Evolutionary conservation across 23 red algal species (phyloP).

Genomic region (Gracilaria vermiculophylla): DNA sequence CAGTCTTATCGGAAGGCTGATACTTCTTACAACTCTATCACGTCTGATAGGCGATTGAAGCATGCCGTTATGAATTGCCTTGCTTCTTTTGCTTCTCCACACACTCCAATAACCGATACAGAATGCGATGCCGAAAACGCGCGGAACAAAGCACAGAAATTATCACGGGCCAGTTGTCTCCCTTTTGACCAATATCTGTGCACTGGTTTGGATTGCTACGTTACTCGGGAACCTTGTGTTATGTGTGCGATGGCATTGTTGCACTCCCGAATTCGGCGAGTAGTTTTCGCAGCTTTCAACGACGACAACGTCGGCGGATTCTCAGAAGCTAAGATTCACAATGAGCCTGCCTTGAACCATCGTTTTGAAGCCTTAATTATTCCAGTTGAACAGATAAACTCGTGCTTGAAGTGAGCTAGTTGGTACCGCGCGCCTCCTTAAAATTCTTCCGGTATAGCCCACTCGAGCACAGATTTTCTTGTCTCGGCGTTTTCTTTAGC

Average conservation of each 20-base stretch:
- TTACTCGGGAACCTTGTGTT: conserved; percentile 84
- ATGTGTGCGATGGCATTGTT: conserved; percentile 87
- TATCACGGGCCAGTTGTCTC: not conserved
- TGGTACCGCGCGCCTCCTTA: not conserved
- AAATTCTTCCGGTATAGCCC: conserved; percentile 71
- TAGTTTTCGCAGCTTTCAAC: conserved; percentile 56
- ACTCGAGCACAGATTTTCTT: conserved; percentile 35
- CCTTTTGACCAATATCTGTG: conserved; percentile 74
- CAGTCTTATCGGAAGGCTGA: not conserved
- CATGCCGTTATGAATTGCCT: conserved; percentile 71
- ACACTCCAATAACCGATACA: not conserved
- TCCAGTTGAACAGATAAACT: conserved; percentile 22
- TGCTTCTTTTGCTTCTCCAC: conserved; percentile 25
- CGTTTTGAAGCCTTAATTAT: conserved; percentile 75
- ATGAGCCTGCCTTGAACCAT: conserved; percentile 68
- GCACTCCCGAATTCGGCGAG: conserved; percentile 79
- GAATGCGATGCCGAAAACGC: not conserved
- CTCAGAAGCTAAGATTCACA: conserved; percentile 54
- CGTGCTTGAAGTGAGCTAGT: not conserved
- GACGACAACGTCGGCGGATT: conserved; percentile 58
- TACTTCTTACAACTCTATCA: not conserved
- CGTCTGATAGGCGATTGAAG: conserved; percentile 16
- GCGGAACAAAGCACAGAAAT: not conserved
- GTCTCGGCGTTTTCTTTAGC: conserved; percentile 7
- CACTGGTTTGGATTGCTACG: conserved; percentile 85